These are phyloP conservation scores for Neonectria magnoliae DNA, from an alignment of 2,329 filamentous ascomycete species.

Conservation along the genomic window DNA sequence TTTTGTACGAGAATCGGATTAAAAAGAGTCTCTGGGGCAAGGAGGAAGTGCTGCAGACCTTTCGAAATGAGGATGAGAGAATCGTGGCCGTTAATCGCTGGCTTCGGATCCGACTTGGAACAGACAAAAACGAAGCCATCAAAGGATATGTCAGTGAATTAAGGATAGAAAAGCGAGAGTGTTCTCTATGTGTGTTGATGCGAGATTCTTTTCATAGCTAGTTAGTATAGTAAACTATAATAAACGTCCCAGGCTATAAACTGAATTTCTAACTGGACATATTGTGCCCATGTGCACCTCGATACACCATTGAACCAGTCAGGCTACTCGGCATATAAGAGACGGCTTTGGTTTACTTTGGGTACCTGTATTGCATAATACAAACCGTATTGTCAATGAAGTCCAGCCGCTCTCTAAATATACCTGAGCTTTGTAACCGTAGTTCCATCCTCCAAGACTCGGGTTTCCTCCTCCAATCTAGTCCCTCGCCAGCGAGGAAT, in stretches of 20 bases:
- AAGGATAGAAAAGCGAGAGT: neutral
- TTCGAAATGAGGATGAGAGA: constrained; percentile 12
- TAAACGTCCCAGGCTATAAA: no score
- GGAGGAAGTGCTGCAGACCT: neutral
- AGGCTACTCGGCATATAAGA: neutral
- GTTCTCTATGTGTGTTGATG: neutral
- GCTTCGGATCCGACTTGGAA: constrained; percentile 13
- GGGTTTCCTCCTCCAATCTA: constrained; percentile 68
- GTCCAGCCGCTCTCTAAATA: neutral
- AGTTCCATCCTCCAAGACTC: constrained; percentile 72
- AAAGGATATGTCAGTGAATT: constrained; percentile 3
- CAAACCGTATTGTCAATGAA: neutral
- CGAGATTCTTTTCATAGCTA: no score
- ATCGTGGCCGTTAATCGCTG: constrained; percentile 11
- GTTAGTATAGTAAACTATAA: no score
- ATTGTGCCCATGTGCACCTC: no score
- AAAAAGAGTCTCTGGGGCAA: constrained; percentile 1
- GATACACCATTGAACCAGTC: no score
- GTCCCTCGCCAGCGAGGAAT: constrained; percentile 70
- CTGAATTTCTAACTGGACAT: no score
- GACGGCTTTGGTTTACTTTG: neutral
- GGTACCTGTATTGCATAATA: neutral
- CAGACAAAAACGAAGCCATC: constrained; percentile 8
- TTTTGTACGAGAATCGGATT: neutral
- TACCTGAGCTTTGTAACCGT: constrained; percentile 66